Percentiles rank a stretch among this genome's conserved stretches.
phyloP scores from a whole-genome alignment of 164 flowering plant genomes.

The Umbilicus rupestris region DNA sequence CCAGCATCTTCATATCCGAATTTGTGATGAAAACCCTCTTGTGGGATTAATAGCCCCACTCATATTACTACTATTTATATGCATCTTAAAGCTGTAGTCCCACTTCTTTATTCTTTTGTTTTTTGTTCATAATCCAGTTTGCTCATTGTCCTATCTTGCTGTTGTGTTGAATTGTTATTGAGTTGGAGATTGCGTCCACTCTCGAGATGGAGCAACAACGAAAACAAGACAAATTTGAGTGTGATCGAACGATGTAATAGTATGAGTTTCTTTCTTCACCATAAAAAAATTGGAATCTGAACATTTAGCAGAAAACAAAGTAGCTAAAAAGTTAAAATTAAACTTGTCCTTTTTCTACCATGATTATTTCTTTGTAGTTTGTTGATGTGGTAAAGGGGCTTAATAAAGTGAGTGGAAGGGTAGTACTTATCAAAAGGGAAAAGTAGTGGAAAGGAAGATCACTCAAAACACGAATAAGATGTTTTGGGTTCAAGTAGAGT shows the following conservation, averaged over 20 bases:
- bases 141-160: neutral
- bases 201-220: neutral
- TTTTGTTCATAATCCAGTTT: neutral
- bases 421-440: neutral
- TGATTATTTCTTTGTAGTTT: neutral
- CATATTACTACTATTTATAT: too few relatives aligned
- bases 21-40: neutral
- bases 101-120: neutral
- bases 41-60: neutral
- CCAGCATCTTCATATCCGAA: neutral
- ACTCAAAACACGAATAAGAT: neutral
- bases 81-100: neutral
- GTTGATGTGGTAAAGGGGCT: neutral
- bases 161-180: neutral
- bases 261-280: neutral
- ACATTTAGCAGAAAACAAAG: neutral
- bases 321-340: neutral
- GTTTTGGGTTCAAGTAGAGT: slow-evolving; percentile 5
- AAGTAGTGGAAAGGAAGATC: slow-evolving; percentile 5
- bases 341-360: neutral
- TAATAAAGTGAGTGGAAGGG: neutral
- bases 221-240: neutral
- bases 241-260: neutral
- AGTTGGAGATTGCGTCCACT: neutral
- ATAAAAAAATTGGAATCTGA: neutral